phyloP scores from a whole-genome alignment of 2,329 filamentous ascomycete genomes.

The Fusarium pseudoanthophilum region DNA sequence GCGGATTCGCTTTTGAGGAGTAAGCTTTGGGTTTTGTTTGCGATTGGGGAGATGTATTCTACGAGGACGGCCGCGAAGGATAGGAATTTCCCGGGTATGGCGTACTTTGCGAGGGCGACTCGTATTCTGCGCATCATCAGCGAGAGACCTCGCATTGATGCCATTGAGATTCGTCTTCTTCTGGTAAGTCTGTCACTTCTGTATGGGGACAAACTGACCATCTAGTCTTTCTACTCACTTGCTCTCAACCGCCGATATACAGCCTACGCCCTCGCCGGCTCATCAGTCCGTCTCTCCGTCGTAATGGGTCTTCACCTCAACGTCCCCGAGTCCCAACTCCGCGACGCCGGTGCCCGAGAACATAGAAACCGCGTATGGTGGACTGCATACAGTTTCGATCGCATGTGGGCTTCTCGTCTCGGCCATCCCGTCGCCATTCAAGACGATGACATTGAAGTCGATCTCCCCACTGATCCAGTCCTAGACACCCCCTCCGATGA shows the following conservation, averaged over 20 bases:
- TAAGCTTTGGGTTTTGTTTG: slow-evolving; percentile 58
- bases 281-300: slow-evolving; percentile 55
- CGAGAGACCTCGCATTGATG: slow-evolving; percentile 56
- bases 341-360: slow-evolving; percentile 51
- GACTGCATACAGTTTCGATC: slow-evolving; percentile 57
- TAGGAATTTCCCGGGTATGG: slow-evolving; percentile 54
- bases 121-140: slow-evolving; percentile 52
- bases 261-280: slow-evolving; percentile 56
- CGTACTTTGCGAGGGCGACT: slow-evolving; percentile 56
- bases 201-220: rapidly evolving
- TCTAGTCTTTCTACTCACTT: slow-evolving; percentile 57
- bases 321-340: slow-evolving; percentile 53
- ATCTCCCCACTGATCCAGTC: slow-evolving; percentile 52
- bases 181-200: slow-evolving; percentile 48
- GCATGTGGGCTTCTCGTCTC: slow-evolving; percentile 61
- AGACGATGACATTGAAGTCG: slow-evolving; percentile 60
- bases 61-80: slow-evolving; percentile 50
- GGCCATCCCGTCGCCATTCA: slow-evolving; percentile 60
- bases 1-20: slow-evolving; percentile 50
- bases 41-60: slow-evolving; percentile 59
- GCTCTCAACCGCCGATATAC: slow-evolving; percentile 57
- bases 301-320: slow-evolving; percentile 58
- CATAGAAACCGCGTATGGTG: slow-evolving; percentile 56
- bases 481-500: slow-evolving; percentile 44
- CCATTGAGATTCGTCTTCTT: slow-evolving; percentile 56